These are phyloP conservation scores for bread wheat (Triticum aestivum) DNA, from an alignment of 176 grass and related monocot species.

Conservation along the genomic window IWGSC_CS_RefSeq_v2.1 NC_057799.1:625350896-625351395, in stretches of 20 bases:
- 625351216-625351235: not conserved
- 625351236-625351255: not conserved
- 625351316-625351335: conserved; percentile 4
- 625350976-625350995: not conserved
- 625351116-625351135: not conserved
- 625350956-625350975: not conserved
- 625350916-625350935: too few relatives aligned
- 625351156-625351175: not conserved
- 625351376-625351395: not conserved
- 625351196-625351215: not conserved
- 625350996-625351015: not conserved
- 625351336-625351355: not conserved
- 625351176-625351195: not conserved
- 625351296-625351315: not conserved
- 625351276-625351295: not conserved
- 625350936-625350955: not conserved
- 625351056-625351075: not conserved
- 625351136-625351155: not conserved
- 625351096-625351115: not conserved
- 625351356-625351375: not conserved
- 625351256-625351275: not conserved
- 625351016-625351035: not conserved
- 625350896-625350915: too few relatives aligned
- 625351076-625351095: not conserved
- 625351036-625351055: not conserved